phyloP scores from a whole-genome alignment of 1,284 basidiomycete species.

The Malassezia slooffiae region DNA sequence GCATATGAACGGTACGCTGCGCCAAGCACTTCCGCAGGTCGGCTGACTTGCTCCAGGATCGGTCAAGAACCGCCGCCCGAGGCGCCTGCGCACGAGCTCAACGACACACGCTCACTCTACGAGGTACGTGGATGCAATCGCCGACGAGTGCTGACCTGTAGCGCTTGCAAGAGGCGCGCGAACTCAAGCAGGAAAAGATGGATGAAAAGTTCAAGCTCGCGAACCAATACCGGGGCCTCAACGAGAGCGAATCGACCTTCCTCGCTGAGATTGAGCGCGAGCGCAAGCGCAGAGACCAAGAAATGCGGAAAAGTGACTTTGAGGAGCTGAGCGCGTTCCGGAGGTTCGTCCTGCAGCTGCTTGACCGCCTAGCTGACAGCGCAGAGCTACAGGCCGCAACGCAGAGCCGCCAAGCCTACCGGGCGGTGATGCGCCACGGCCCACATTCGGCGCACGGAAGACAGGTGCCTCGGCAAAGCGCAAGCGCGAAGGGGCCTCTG shows the following conservation, averaged over 20 bases:
- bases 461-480: conserved; percentile 1
- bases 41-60: too few species aligned
- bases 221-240: conserved; percentile 41
- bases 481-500: conserved; percentile 6
- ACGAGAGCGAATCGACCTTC: conserved; percentile 36
- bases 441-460: too few species aligned
- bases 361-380: not conserved
- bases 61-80: conserved; percentile 64
- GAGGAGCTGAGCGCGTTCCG: conserved; percentile 27
- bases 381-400: conserved; percentile 8
- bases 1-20: conserved; percentile 67
- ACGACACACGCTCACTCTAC: conserved; percentile 76
- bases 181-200: conserved; percentile 32
- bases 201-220: conserved; percentile 37
- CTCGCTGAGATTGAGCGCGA: conserved; percentile 22
- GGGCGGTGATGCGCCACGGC: too few species aligned
- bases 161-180: conserved; percentile 26
- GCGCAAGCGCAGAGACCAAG: conserved; percentile 15
- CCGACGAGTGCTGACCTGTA: too few species aligned
- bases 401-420: not conserved
- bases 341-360: conserved; percentile 8
- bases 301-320: conserved; percentile 14
- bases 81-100: conserved; percentile 60
- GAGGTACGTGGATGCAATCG: conserved; percentile 49
- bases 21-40: not conserved